These are phyloP conservation scores for Wickerhamiella galacta DNA, from an alignment of 805 yeast genomes.

Conservation along the genomic window DNA sequence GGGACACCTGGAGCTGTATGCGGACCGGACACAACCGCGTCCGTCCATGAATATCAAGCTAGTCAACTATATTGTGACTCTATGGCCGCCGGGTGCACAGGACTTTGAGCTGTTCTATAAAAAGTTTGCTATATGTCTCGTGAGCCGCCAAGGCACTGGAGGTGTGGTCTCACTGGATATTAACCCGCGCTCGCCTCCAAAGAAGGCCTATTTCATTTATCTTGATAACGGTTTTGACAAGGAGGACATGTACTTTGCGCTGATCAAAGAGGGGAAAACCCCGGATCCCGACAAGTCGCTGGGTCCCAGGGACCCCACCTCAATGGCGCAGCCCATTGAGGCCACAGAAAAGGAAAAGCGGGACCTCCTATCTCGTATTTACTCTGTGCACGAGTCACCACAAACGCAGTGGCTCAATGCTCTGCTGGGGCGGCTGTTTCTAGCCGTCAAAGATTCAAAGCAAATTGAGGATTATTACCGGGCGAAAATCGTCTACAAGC, in stretches of 20 bases:
- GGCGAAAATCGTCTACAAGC: slow-evolving; percentile 47
- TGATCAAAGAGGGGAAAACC: slow-evolving; percentile 35
- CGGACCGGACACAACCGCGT: slow-evolving; percentile 45
- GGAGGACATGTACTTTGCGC: slow-evolving; percentile 84
- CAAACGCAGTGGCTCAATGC: slow-evolving; percentile 89
- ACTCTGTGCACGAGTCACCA: slow-evolving; percentile 68
- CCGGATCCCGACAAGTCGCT: slow-evolving; percentile 5
- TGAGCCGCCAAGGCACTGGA: slow-evolving; percentile 28
- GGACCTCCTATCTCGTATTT: slow-evolving; percentile 54
- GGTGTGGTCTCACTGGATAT: slow-evolving; percentile 15
- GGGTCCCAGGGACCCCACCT: slow-evolving; percentile 34
- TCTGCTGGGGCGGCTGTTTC: slow-evolving; percentile 61
- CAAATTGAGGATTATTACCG: slow-evolving; percentile 41
- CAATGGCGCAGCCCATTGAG: slow-evolving; percentile 58
- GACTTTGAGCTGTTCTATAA: slow-evolving; percentile 75
- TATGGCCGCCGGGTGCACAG: slow-evolving; percentile 68
- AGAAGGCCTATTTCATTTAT: slow-evolving; percentile 43
- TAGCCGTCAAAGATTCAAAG: slow-evolving; percentile 59
- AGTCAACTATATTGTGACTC: slow-evolving; percentile 47
- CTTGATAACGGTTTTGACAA: slow-evolving; percentile 65
- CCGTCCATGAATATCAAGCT: slow-evolving; percentile 68
- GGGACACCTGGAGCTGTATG: slow-evolving; percentile 75
- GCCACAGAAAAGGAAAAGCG: slow-evolving; percentile 56
- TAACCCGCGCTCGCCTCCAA: slow-evolving; percentile 18
- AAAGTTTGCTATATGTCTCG: slow-evolving; percentile 58